A percentile compares a stretch with the other conserved stretches of the same genome.
phyloP scores from a whole-genome alignment of 768 basidiomycete genomes.

The Naematelia aurantialba region DNA sequence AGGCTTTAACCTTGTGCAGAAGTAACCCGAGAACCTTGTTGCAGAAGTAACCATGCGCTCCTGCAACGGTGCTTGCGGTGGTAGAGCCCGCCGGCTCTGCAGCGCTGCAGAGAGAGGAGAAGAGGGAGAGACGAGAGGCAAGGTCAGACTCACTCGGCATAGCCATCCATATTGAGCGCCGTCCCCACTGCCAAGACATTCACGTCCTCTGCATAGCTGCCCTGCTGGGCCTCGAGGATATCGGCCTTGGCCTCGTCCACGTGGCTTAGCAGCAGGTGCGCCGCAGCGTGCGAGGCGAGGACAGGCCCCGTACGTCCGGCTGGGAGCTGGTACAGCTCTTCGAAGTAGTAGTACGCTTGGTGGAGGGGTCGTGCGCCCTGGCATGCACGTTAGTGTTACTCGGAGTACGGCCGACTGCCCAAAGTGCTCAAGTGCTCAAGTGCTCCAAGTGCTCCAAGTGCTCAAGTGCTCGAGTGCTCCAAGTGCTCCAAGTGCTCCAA shows the following conservation, averaged over 20 bases:
- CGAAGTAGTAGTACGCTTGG: conserved; percentile 51
- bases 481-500: too few species aligned
- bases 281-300: conserved; percentile 48
- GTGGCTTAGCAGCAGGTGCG: conserved; percentile 48
- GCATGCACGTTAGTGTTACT: too few species aligned
- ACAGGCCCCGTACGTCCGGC: conserved; percentile 47
- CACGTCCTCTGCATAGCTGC: conserved; percentile 20
- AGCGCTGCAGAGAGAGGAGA: not conserved
- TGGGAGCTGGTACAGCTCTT: conserved; percentile 50
- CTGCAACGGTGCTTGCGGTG: not conserved
- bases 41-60: not conserved
- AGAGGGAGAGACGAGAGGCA: too few species aligned
- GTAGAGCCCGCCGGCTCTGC: not conserved
- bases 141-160: conserved; percentile 30
- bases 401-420: too few species aligned
- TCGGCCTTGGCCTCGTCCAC: conserved; percentile 51
- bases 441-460: too few species aligned
- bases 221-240: conserved; percentile 41
- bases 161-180: conserved; percentile 36
- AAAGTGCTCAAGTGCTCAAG: too few species aligned
- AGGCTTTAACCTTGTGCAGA: too few species aligned
- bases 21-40: too few species aligned
- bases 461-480: too few species aligned
- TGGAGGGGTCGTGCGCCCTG: conserved; percentile 48
- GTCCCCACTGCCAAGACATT: conserved; percentile 42